phyloP scores from a whole-genome alignment of 176 grass and related monocot genomes.

The Saccharum officinarum region DNA sequence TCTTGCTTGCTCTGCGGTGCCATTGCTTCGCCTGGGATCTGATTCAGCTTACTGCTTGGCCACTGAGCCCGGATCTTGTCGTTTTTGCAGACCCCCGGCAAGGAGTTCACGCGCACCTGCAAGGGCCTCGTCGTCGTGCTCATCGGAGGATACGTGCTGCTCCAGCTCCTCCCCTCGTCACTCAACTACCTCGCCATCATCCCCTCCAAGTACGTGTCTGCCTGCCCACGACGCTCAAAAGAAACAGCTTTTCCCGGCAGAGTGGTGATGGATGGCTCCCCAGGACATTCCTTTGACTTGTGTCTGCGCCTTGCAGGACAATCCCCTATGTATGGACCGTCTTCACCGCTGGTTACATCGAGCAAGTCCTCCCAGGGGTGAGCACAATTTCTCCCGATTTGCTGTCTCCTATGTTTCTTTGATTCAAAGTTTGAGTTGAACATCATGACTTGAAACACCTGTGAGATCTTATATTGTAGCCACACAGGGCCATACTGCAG shows the following conservation, averaged over 20 bases:
- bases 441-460: too few species aligned
- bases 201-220: slow-evolving; percentile 63
- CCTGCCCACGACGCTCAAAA: not conserved
- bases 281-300: not conserved
- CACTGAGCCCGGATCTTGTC: not conserved
- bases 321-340: slow-evolving; percentile 98
- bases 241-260: not conserved
- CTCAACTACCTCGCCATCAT: slow-evolving; percentile 79
- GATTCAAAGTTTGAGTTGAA: too few species aligned
- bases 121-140: slow-evolving; percentile 84
- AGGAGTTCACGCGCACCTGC: slow-evolving; percentile 91
- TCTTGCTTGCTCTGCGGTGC: not conserved
- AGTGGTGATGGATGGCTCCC: not conserved
- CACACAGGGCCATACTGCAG: too few species aligned
- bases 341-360: too few species aligned
- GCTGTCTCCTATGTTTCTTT: too few species aligned
- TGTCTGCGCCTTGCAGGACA: slow-evolving; percentile 50
- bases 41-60: not conserved
- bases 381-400: too few species aligned
- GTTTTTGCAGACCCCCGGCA: slow-evolving; percentile 46
- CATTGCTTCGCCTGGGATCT: not conserved
- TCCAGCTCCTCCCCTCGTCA: slow-evolving; percentile 73
- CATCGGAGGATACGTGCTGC: slow-evolving; percentile 75
- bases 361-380: too few species aligned
- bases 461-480: too few species aligned